A percentile compares a stretch with the other conserved stretches of the same genome.
These are phyloP conservation scores for Akanthomyces uredinophilus DNA, from an alignment of 2,329 filamentous ascomycete genomes.

Conservation along the genomic window DNA sequence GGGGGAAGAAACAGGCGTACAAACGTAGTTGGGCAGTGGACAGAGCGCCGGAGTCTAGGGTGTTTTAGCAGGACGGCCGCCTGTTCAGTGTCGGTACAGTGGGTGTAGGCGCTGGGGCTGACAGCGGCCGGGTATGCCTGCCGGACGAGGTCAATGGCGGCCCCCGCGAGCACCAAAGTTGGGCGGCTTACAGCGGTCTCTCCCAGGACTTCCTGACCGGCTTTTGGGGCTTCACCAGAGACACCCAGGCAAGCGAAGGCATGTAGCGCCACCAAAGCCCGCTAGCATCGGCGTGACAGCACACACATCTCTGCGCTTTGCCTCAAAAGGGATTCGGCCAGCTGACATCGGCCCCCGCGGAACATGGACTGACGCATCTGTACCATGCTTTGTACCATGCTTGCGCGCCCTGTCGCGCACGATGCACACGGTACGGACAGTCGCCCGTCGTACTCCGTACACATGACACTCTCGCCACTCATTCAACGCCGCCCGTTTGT, in stretches of 20 bases:
- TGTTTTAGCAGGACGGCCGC: no score
- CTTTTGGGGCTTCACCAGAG: no score
- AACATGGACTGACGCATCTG: not conserved
- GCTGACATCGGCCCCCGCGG: not conserved
- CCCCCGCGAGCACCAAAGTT: not conserved
- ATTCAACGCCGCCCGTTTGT: no score
- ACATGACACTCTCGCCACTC: not conserved
- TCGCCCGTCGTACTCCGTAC: not conserved
- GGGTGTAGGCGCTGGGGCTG: no score
- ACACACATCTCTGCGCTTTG: not conserved
- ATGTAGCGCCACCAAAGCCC: not conserved
- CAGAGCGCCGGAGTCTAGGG: not conserved
- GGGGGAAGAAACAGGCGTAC: not conserved
- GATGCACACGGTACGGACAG: not conserved
- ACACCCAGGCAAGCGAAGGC: not conserved
- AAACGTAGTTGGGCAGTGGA: not conserved
- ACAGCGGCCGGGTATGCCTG: not conserved
- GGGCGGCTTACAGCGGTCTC: no score
- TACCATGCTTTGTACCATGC: not conserved
- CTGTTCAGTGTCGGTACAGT: no score
- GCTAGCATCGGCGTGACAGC: not conserved
- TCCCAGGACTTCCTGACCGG: no score
- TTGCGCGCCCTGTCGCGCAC: not conserved
- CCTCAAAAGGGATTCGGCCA: not conserved
- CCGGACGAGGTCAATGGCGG: not conserved